Conservation (phyloP, 1,284 basidiomycete species). For the Fomitiporia mediterranea region DNA sequence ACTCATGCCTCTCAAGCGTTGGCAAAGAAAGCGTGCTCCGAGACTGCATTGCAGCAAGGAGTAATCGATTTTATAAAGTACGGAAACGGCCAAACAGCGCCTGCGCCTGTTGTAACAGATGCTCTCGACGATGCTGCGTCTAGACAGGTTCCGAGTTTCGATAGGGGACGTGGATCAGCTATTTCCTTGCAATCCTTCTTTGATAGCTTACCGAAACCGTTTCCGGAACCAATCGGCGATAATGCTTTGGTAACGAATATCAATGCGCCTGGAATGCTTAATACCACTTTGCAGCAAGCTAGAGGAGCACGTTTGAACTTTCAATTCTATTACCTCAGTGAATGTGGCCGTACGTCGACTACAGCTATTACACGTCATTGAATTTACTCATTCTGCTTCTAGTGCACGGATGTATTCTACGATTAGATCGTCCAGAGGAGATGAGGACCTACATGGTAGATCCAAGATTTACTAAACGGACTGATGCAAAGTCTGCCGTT, state of each 20-base stretch:
- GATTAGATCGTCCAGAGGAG: slow-evolving; percentile 46
- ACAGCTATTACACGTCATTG: slow-evolving; percentile 11
- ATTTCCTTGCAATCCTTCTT: slow-evolving; percentile 50
- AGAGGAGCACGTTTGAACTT: slow-evolving; percentile 41
- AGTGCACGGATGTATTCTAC: slow-evolving; percentile 61
- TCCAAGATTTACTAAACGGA: slow-evolving; percentile 48
- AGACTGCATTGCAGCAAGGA: slow-evolving; percentile 44
- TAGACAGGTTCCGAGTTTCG: neutral
- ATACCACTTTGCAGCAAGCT: slow-evolving; percentile 46
- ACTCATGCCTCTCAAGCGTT: slow-evolving; percentile 34
- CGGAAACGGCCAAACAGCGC: slow-evolving; percentile 41
- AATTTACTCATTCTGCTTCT: slow-evolving; percentile 4
- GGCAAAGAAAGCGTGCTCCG: slow-evolving; percentile 51
- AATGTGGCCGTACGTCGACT: slow-evolving; percentile 38
- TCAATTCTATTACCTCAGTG: slow-evolving; percentile 43
- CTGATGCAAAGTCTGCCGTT: slow-evolving; percentile 60
- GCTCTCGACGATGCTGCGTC: neutral
- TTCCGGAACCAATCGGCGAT: slow-evolving; percentile 45
- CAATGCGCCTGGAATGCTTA: slow-evolving; percentile 51
- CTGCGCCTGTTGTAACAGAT: slow-evolving; percentile 6
- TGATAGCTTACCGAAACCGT: slow-evolving; percentile 53
- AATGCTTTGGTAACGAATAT: slow-evolving; percentile 42
- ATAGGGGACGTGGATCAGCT: slow-evolving; percentile 20
- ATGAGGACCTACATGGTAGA: slow-evolving; percentile 55
- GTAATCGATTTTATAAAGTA: slow-evolving; percentile 52